Base-by-base conservation (phyloP, 176 grass and related monocot species). In the Carex scoparia region DNA sequence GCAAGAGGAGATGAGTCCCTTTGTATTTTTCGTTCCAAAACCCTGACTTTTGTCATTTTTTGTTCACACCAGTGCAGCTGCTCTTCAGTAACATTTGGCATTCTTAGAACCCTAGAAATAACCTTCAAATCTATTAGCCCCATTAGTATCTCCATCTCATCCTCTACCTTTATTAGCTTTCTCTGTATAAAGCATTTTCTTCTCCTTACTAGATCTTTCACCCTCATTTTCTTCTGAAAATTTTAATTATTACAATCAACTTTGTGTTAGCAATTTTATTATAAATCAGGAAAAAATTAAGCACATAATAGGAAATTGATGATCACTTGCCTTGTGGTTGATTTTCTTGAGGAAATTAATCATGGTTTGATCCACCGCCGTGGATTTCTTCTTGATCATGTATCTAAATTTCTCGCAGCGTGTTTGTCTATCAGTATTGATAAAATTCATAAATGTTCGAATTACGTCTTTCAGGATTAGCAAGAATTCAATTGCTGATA, bases 31-130 rank as follows among this genome's bases (percentile, higher is more conserved):
- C 91, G 90, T 68, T 91, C 72, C 16, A 54, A 65, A 68, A 99
- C 76, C 13, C 77, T 82, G 16, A 99, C 88, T 71, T 87, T 86
- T 87, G 51, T 84, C 93, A 99, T 99, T 90, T 95, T 99, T 88
- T 95, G 89, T 65, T 95, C 91, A 53, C 96, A 99, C 96, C 96
- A 99, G 49, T 94, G 90, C 85, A 99, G 78, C 80, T 99, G 96
- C 68, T 95, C 91, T 49, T 87, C 89, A 5, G 83, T 95, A 63
- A 87, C 64, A 59, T 91, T 92, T 63, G 91, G 71, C 93, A 92
- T 90, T 61, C 96, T 91, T 56, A 99, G 77, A 87, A 92, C 89
- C 81, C 96, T 86, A 18, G 93, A 91, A 63, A 99, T 88, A 61
- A 95, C 81, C 67, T 92, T 94, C 67, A 99, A 78, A 81, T 99